Conservation (phyloP, 495 filamentous ascomycete genomes). For the Saxophila tyrrhenica region DNA sequence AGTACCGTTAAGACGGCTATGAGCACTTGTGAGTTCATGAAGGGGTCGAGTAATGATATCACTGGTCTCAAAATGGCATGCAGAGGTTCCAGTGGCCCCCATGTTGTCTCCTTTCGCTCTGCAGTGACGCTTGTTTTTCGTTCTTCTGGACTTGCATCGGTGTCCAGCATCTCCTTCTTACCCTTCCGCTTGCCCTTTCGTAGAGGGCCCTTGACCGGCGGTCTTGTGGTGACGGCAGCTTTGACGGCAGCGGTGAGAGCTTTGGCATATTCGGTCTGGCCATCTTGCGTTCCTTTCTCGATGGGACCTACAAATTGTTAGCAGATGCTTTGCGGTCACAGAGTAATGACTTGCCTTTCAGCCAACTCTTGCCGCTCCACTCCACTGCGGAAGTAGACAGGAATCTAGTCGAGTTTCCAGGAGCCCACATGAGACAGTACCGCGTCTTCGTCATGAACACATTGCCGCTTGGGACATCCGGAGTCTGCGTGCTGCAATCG, state of each 20-base stretch:
- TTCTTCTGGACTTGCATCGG: slow-evolving; percentile 31
- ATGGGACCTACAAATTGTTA: slow-evolving; percentile 55
- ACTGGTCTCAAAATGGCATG: slow-evolving; percentile 60
- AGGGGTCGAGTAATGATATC: slow-evolving; percentile 53
- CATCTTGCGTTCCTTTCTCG: slow-evolving; percentile 88
- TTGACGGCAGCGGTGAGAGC: slow-evolving; percentile 65
- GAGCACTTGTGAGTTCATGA: slow-evolving; percentile 52
- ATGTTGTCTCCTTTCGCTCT: slow-evolving; percentile 36
- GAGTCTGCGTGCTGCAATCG: slow-evolving; percentile 62
- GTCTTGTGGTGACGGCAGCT: slow-evolving; percentile 54
- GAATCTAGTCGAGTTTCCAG: slow-evolving; percentile 71
- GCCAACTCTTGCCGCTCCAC: slow-evolving; percentile 96
- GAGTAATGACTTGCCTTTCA: slow-evolving; percentile 59
- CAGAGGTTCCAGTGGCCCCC: slow-evolving; percentile 74
- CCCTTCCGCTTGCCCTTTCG: slow-evolving; percentile 40
- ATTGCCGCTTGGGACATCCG: slow-evolving; percentile 90
- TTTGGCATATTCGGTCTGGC: slow-evolving; percentile 69
- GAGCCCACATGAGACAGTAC: slow-evolving; percentile 86
- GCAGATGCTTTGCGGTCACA: slow-evolving; percentile 18
- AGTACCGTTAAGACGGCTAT: slow-evolving; percentile 48
- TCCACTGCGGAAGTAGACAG: slow-evolving; percentile 81
- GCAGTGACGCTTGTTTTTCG: slow-evolving; percentile 19
- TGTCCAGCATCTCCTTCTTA: slow-evolving; percentile 37
- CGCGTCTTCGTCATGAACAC: slow-evolving; percentile 84
- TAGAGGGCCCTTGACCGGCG: slow-evolving; percentile 35